These are phyloP conservation scores for Solanum appendiculatum DNA, from an alignment of 257 asterid species.

Conservation along the genomic window DNA sequence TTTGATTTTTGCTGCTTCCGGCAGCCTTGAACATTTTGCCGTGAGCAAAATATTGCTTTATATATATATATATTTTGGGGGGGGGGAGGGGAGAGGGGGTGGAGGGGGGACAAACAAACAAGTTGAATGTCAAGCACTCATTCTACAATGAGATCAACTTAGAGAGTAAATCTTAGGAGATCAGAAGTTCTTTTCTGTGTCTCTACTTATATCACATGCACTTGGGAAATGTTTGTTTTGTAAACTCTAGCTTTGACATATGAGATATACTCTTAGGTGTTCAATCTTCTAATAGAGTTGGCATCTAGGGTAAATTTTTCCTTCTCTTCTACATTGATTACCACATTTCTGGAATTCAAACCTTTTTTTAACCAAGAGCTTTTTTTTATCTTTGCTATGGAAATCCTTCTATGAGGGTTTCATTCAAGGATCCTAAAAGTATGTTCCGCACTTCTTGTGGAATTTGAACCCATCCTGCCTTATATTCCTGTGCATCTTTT, in stretches of 20 bases:
- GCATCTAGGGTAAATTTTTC: neutral
- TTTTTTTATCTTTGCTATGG: constrained; percentile 47
- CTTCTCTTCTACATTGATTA: neutral
- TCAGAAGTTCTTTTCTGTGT: neutral
- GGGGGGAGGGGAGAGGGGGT: too few species aligned
- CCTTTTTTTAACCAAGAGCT: constrained; percentile 58
- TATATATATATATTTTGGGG: too few species aligned
- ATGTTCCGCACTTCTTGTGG: too few species aligned
- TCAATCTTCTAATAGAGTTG: neutral
- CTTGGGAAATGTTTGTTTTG: constrained; percentile 32
- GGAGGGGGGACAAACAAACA: too few species aligned
- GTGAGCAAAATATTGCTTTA: too few species aligned
- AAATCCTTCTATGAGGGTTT: constrained; percentile 52
- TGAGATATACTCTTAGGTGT: neutral
- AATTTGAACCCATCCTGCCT: too few species aligned
- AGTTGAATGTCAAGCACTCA: neutral
- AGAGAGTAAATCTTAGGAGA: neutral
- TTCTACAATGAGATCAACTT: neutral
- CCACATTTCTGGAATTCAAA: constrained; percentile 1
- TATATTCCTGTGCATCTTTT: too few species aligned
- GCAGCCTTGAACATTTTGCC: too few species aligned
- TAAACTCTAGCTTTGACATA: constrained; percentile 8
- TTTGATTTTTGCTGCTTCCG: too few species aligned
- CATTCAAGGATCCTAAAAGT: constrained; percentile 57
- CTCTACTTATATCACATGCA: constrained; percentile 53